phyloP scores from a whole-genome alignment of 495 filamentous ascomycete species.

The Acidomyces sp. region DNA sequence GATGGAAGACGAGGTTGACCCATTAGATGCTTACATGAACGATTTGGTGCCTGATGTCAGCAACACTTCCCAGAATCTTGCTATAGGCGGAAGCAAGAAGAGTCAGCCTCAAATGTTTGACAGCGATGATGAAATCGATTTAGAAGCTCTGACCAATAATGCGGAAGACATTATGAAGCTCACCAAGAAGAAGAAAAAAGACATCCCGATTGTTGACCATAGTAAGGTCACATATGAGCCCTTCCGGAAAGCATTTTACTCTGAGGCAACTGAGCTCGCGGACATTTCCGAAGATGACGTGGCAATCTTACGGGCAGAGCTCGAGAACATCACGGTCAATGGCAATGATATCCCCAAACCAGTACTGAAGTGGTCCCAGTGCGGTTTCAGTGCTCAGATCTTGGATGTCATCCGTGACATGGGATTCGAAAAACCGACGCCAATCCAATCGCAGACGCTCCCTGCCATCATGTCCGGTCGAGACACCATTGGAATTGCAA shows the following conservation, averaged over 20 bases:
- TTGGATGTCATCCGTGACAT: slow-evolving; percentile 75
- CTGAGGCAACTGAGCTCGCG: slow-evolving; percentile 69
- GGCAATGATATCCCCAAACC: slow-evolving; percentile 82
- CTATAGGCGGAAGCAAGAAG: slow-evolving; percentile 22
- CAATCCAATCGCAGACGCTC: slow-evolving; percentile 90
- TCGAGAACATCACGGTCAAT: slow-evolving; percentile 88
- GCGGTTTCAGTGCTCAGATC: slow-evolving; percentile 72
- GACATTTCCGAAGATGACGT: slow-evolving; percentile 80
- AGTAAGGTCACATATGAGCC: slow-evolving; percentile 68
- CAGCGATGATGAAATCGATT: slow-evolving; percentile 67
- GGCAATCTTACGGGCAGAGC: slow-evolving; percentile 64
- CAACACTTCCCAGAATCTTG: slow-evolving; percentile 17
- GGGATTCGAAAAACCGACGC: slow-evolving; percentile 77
- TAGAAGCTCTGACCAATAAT: slow-evolving; percentile 58
- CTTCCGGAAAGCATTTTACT: slow-evolving; percentile 89
- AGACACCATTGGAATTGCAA: slow-evolving; percentile 92
- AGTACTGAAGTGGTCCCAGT: slow-evolving; percentile 93
- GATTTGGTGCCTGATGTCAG: slow-evolving; percentile 40
- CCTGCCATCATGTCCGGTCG: slow-evolving; percentile 92
- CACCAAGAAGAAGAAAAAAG: slow-evolving; percentile 91
- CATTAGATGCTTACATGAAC: slow-evolving; percentile 92
- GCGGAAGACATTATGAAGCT: slow-evolving; percentile 78
- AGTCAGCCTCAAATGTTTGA: slow-evolving; percentile 73
- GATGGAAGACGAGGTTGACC: slow-evolving; percentile 67
- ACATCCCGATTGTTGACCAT: slow-evolving; percentile 77